Conservation (phyloP, 2,329 filamentous ascomycete species). For the Colletotrichum sp. region DNA sequence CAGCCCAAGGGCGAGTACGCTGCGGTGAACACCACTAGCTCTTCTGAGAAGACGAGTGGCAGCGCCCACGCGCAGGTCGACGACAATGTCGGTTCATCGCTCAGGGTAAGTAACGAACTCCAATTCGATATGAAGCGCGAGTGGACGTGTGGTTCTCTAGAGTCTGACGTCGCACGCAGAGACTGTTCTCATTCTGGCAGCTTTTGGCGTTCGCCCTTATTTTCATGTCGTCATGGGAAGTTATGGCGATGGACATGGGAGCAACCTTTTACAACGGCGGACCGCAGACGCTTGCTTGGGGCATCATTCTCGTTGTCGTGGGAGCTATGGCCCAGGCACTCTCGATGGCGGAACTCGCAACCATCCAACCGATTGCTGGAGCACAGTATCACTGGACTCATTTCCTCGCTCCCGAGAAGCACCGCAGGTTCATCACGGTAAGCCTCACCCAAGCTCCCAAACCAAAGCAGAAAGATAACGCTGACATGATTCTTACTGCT, state of each 20-base stretch:
- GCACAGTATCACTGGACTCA: slow-evolving; percentile 27
- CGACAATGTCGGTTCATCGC: not conserved
- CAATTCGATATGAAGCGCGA: not conserved
- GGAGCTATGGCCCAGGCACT: slow-evolving; percentile 16
- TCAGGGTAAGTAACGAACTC: not conserved
- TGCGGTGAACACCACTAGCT: slow-evolving; percentile 9
- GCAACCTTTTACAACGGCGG: slow-evolving; percentile 16
- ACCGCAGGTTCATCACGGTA: slow-evolving; percentile 16
- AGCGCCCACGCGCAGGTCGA: not conserved
- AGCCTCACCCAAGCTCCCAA: not conserved
- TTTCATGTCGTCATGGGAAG: slow-evolving; percentile 20
- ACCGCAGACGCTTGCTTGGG: slow-evolving; percentile 16
- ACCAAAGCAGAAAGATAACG: accelerated
- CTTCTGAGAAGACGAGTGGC: not conserved
- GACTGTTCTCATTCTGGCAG: slow-evolving; percentile 17
- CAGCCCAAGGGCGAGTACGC: not conserved
- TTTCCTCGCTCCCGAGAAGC: slow-evolving; percentile 14
- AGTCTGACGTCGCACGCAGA: not conserved
- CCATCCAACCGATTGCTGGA: slow-evolving; percentile 27
- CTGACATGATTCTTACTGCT: not conserved
- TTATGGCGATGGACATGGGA: slow-evolving; percentile 21
- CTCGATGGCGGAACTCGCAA: slow-evolving; percentile 26
- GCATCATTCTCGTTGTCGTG: slow-evolving; percentile 12
- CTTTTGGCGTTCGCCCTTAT: slow-evolving; percentile 13
- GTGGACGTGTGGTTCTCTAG: not conserved